Conservation (phyloP, 176 grass and related monocot species). For the Oryza glaberrima region DNA sequence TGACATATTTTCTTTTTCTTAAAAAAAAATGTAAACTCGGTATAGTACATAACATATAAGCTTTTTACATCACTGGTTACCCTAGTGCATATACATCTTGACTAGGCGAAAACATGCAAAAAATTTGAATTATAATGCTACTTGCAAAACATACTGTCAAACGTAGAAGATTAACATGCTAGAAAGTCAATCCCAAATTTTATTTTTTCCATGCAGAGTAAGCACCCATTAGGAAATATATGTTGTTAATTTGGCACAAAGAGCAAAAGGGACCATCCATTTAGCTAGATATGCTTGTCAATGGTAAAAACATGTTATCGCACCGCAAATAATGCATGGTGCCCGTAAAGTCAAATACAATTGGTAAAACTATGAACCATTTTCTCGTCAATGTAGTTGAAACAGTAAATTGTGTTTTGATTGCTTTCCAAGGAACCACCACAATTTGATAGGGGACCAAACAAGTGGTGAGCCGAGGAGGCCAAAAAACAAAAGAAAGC, state of each 20-base stretch:
- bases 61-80: no score
- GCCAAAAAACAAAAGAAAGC: neutral
- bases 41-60: neutral
- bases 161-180: neutral
- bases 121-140: no score
- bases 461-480: neutral
- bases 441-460: neutral
- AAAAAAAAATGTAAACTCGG: no score
- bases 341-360: neutral
- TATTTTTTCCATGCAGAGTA: neutral
- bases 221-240: constrained; percentile 8
- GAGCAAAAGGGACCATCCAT: neutral
- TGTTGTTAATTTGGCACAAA: neutral
- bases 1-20: no score
- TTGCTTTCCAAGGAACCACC: neutral
- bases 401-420: neutral
- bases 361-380: no score
- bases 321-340: neutral
- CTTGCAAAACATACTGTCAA: neutral
- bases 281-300: neutral
- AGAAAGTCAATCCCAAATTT: neutral
- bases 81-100: constrained; percentile 1
- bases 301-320: neutral
- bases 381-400: neutral
- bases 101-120: no score